A percentile compares a stretch with the other conserved stretches of the same genome.
Conservation (phyloP, 2,329 filamentous ascomycete genomes). For the Rachicladosporium sp. region DNA sequence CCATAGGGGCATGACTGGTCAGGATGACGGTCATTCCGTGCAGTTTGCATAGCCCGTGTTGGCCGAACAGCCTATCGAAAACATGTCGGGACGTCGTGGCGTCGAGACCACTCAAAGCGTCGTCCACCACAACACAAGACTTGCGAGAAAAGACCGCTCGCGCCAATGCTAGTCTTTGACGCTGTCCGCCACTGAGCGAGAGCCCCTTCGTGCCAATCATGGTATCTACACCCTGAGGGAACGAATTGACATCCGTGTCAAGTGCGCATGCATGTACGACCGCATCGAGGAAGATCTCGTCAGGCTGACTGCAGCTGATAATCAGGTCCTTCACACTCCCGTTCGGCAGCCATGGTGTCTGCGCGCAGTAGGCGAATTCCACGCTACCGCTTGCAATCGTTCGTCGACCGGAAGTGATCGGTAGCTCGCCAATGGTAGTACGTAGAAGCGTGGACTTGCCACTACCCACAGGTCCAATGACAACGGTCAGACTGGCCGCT, state of each 20-base stretch:
- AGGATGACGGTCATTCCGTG: constrained; percentile 29
- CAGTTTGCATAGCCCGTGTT: constrained; percentile 31
- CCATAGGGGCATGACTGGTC: constrained; percentile 25
- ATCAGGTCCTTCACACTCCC: constrained; percentile 26
- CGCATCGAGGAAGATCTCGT: constrained; percentile 25
- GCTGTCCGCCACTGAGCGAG: constrained; percentile 41
- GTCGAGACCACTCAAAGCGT: constrained; percentile 40
- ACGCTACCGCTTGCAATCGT: no score
- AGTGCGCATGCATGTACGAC: constrained; percentile 25
- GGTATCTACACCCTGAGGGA: constrained; percentile 27
- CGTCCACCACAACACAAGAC: constrained; percentile 38
- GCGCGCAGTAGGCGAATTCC: constrained; percentile 22
- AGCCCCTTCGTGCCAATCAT: constrained; percentile 35
- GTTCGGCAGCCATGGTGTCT: constrained; percentile 27
- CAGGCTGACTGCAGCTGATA: constrained; percentile 19
- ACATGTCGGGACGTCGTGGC: constrained; percentile 36
- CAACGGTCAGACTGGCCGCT: constrained; percentile 5
- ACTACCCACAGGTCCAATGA: constrained; percentile 3
- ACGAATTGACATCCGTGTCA: constrained; percentile 26
- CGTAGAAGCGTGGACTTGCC: constrained; percentile 4
- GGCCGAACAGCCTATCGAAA: constrained; percentile 34
- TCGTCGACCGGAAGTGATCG: no score
- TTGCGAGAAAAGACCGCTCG: constrained; percentile 39
- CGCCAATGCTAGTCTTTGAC: constrained; percentile 37
- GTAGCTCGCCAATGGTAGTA: not conserved